Conservation (phyloP, 129 eudicot species). For the Kitagawia praeruptora region DNA sequence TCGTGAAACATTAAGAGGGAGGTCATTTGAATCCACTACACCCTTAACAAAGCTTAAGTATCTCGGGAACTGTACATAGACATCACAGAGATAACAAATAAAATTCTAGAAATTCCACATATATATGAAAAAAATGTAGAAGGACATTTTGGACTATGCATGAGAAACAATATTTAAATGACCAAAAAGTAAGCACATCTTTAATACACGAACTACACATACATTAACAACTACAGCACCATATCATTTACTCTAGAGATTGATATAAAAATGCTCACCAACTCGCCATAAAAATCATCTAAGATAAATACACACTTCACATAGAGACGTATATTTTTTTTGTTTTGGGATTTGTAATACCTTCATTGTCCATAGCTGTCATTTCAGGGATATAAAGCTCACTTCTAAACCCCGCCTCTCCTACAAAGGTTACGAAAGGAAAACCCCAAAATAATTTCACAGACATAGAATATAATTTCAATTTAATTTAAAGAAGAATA, state of each 20-base stretch:
- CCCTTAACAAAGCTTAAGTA: constrained; percentile 97
- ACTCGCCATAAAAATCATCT: constrained; percentile 98
- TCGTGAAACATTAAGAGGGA: constrained; percentile 85
- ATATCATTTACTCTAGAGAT: background rate
- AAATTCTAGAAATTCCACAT: background rate
- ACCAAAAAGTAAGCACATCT: background rate
- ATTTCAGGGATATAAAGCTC: constrained; percentile 87
- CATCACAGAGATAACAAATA: background rate
- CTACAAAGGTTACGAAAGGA: constrained; percentile 28
- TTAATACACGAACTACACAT: background rate
- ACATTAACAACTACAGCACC: background rate
- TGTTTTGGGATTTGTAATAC: constrained; percentile 81
- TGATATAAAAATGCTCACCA: constrained; percentile 36
- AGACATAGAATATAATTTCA: background rate
- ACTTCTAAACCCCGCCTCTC: constrained; percentile 93
- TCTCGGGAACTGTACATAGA: constrained; percentile 72
- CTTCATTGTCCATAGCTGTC: constrained; percentile 95
- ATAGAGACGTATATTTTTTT: constrained; percentile 84
- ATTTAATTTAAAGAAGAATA: background rate
- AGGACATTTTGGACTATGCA: background rate
- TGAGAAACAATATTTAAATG: background rate
- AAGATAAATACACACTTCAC: constrained; percentile 97
- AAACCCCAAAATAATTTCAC: background rate
- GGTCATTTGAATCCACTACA: constrained; percentile 85
- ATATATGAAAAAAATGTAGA: background rate